Base-by-base conservation (phyloP, 164 flowering plant species). In the Chimonanthus salicifolius region DNA sequence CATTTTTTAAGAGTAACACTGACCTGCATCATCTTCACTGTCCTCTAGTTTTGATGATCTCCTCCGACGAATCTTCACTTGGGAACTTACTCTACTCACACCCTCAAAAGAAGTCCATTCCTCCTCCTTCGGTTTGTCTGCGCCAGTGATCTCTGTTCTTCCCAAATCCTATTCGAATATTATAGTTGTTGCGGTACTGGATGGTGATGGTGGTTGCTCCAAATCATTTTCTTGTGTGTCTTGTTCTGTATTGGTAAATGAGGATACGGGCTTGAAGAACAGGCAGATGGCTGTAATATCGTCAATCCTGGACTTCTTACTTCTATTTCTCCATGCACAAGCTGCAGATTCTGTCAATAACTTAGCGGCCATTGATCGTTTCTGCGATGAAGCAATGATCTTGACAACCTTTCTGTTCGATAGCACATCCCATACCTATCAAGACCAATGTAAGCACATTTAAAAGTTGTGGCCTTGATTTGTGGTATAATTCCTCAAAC, bases 391-490 rank as follows among this genome's bases (percentile, higher is more conserved):
- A 16, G 94, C 85, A 16, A 94, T 92, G 60, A 86, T 88, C 7
- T 43, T 75, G 51, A 92, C 67, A 18, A 94, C 96, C 64, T 89
- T 94, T 0, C 66, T 64, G 85, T 92, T 94, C 16, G 91, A 74
- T 68, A 94, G 72, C 43, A 88, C 98, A 82, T 94, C 97, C 98
- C 98, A 94, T 62, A 94, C 79, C 95, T 88, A 74, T 33, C 2
- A 33, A 33, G 33, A 33, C 33, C 33, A 33, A 33, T 58, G 71
- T 71, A 49, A 6, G 9, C 49, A 66, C 16, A n/a, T 18, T 7
- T 4, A 43, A 66, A 66, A 33, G 68, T n/a, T n/a, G 2, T n/a
- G 5, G 64, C 10, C 6, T 33, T 33, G 33, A 33, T 33, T 33
- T 33, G 33, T 33, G 33, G 33, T 33, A 33, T 33, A 33, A 33